Evolutionary conservation across 257 asterid species (phyloP), one percentile per base, ranked within the genome.

Genomic region (Striga asiatica): DNA sequence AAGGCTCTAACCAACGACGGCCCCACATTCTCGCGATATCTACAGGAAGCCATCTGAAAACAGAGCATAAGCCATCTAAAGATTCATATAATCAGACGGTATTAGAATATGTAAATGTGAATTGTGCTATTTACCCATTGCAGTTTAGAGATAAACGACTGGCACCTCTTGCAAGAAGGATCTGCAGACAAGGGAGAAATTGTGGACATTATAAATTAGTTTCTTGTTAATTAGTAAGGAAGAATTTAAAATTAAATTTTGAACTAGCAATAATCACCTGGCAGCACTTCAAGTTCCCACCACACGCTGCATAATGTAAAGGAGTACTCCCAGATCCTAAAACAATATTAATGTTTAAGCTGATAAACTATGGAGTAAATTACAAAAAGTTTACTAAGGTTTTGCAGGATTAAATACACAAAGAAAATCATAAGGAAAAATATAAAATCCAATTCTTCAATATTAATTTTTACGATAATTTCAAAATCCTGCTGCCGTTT

Each of bases 11-110:
- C 99, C 97, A 85, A 78, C 84, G 94, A 47, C 95, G 97, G 1
- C 93, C 94, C 99, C 99, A 88, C 88, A 81, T 84, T 64, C 93
- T 81, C 13, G 97, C 94, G 63, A 92, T 94, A 57, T 92, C 97
- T 14, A 81, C 66, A 31, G 99, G 99, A 53, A 88, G 87, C 97
- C 97, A 92, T 70, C 98, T 92, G 19, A 6, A 63, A 45, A 77
- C 31, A 73, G 62, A 3, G n/a, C 52, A 69, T 7, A 52, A 13
- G 25, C 42, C 37, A 17, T 55, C 38, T 46, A n/a, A 65, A 18
- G 50, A 2, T 45, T 18, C 5, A 27, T 6, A 19, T 14, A 52
- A 37, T 17, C 16, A 0, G 57, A 17, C 8, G 5, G 28, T 4
- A n/a, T 6, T 11, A 11, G n/a, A 3, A 9, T 3, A 13, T 21